Evolutionary conservation across 306 rosid species (phyloP).

Genomic region (Astragalus glycyphyllos): DNA sequence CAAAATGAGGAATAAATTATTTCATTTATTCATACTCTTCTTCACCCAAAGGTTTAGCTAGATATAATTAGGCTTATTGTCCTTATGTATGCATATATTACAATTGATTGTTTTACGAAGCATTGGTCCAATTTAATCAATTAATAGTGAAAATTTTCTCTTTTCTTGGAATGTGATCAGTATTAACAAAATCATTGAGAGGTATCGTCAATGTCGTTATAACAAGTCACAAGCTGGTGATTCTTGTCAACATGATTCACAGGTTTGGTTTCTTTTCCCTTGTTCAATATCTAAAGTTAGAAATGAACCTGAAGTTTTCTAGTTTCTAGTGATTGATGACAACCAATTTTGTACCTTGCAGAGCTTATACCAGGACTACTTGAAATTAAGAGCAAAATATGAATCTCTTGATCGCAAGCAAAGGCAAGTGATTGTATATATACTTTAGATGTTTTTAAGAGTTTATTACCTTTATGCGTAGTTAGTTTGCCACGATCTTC

Average conservation of each 20-base stretch:
- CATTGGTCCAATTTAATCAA: not conserved
- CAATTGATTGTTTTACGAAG: too few species aligned
- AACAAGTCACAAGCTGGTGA: slow-evolving; percentile 42
- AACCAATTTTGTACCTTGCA: slow-evolving; percentile 38
- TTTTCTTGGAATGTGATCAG: slow-evolving; percentile 43
- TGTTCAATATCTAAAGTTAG: too few species aligned
- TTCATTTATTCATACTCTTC: not conserved
- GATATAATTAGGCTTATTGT: not conserved
- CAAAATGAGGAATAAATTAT: too few species aligned
- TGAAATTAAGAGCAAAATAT: slow-evolving; percentile 55
- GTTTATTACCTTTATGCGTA: not conserved
- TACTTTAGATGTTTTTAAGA: not conserved
- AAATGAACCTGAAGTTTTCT: not conserved
- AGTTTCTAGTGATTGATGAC: not conserved
- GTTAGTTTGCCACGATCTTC: too few species aligned
- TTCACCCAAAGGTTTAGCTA: not conserved
- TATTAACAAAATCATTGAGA: slow-evolving; percentile 59
- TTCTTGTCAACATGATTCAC: slow-evolving; percentile 54
- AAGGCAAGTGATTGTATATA: slow-evolving; percentile 49
- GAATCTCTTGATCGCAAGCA: slow-evolving; percentile 75
- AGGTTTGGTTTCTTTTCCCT: slow-evolving; percentile 50
- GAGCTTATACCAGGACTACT: slow-evolving; percentile 56
- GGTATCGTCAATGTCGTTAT: slow-evolving; percentile 66
- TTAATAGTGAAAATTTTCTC: not conserved
- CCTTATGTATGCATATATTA: not conserved